Evolutionary conservation across 2,329 filamentous ascomycete genomes (phyloP), one percentile per base, ranked within the genome.

Genomic region (Helotiales sp.): DNA sequence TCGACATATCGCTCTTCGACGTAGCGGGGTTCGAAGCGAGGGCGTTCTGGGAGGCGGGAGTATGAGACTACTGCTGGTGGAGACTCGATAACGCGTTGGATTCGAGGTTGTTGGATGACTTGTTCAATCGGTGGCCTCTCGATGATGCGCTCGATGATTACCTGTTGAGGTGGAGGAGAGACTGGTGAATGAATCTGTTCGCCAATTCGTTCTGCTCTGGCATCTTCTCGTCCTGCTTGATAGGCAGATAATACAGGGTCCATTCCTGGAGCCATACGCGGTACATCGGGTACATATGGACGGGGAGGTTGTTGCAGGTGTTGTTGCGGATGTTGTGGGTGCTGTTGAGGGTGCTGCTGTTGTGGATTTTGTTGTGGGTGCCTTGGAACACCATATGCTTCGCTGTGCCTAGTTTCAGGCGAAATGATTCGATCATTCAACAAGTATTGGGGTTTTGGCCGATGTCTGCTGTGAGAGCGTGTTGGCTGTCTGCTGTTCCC

Each of bases 191-290:
- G 52, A 13, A 52, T 48, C 12, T 24, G 19, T 5, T 44, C 40
- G 10, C 60, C 62, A 36, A 54, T 59, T 44, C 59, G 62, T 51
- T 70, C 67, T 8, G 61, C 63, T 19, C 66, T 60, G 13, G 59
- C 63, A 55, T 69, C 68, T 2, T 61, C 50, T 44, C 58, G 65
- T 4, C 67, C 64, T 30, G 67, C 67, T 47, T 65, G 57, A 52
- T 68, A 67, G 24, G 66, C 62, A n/a, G 63, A 65, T 27, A 58
- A 49, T 34, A 67, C 56, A 9, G 61, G 51, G 47, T 65, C 65
- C 22, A 56, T 10, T 7, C 12, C 36, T 30, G 63, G 61, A 9
- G 52, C 30, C 6, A 30, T 34, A 31, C 55, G 63, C 25, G 64
- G 66, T 19, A 62, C 58, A 24, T 68, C 63, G 22, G 67, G 65